These are phyloP conservation scores for Stentor roeselii DNA, from an alignment of 73 alveolate species.

Conservation along the genomic window DNA sequence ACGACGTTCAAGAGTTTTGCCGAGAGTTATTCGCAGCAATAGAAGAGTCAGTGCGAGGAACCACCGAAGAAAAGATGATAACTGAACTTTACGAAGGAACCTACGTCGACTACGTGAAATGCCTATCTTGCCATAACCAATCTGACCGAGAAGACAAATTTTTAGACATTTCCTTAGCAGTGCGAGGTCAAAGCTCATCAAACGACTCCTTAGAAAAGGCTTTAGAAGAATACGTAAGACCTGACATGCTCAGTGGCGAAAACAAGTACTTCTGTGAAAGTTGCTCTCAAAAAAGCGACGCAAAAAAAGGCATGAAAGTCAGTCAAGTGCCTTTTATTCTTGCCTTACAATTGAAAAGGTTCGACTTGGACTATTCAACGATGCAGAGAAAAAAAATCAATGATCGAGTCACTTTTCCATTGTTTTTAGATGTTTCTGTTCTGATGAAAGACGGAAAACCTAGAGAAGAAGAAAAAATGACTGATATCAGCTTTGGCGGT, in stretches of 20 bases:
- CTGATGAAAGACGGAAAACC: constrained; percentile 48
- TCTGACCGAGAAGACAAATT: constrained; percentile 57
- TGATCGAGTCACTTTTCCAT: constrained; percentile 75
- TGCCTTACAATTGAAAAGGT: constrained; percentile 75
- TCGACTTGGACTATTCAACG: constrained; percentile 76
- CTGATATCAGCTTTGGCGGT: constrained; percentile 15
- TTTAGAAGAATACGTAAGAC: constrained; percentile 78
- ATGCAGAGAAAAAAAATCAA: constrained; percentile 66
- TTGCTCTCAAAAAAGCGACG: constrained; percentile 85
- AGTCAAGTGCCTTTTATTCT: constrained; percentile 68
- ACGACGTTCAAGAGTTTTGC: constrained; percentile 84
- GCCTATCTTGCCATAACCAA: constrained; percentile 85
- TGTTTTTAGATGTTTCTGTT: constrained; percentile 53
- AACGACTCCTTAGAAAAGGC: constrained; percentile 87
- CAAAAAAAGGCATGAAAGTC: constrained; percentile 81
- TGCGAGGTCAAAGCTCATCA: constrained; percentile 68
- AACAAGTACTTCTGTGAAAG: constrained; percentile 83
- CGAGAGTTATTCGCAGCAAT: constrained; percentile 92
- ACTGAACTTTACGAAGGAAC: constrained; percentile 63
- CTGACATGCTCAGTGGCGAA: constrained; percentile 74
- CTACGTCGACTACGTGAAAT: constrained; percentile 61
- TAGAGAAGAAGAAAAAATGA: constrained; percentile 49
- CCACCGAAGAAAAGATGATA: constrained; percentile 56
- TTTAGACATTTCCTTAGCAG: constrained; percentile 84
- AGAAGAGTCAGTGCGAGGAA: constrained; percentile 62